Percentiles rank a stretch among this genome's conserved stretches.
Conservation (phyloP, 306 rosid genomes). For the Dalbergia oliveri region DNA sequence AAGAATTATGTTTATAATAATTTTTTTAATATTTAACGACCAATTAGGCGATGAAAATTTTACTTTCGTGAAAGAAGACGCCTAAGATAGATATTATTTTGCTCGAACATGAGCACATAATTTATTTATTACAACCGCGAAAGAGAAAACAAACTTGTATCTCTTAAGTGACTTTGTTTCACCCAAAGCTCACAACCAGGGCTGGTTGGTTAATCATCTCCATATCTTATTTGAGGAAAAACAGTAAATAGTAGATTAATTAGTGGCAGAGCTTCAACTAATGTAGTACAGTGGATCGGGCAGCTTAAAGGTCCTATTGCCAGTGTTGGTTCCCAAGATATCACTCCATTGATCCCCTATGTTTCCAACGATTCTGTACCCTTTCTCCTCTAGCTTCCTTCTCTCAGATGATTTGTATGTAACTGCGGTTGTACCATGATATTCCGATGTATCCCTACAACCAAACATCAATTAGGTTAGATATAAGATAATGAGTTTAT, state of each 20-base stretch:
- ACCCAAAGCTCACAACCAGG: background rate
- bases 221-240: background rate
- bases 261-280: conserved; percentile 33
- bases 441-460: conserved; percentile 48
- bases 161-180: background rate
- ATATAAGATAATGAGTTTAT: background rate
- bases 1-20: too few species aligned
- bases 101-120: background rate
- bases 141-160: background rate
- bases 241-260: background rate
- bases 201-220: background rate
- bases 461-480: background rate
- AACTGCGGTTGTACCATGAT: conserved; percentile 43
- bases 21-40: too few species aligned
- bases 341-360: conserved; percentile 83
- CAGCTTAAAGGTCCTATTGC: conserved; percentile 67
- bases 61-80: too few species aligned
- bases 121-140: background rate
- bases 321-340: conserved; percentile 53
- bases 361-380: conserved; percentile 68
- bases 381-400: conserved; percentile 49
- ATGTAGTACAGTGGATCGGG: conserved; percentile 75
- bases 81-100: too few species aligned
- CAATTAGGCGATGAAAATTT: too few species aligned
- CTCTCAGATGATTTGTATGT: conserved; percentile 64